Evolutionary conservation across 2,329 filamentous ascomycete genomes (phyloP).

Genomic region (Claviceps sp.): DNA sequence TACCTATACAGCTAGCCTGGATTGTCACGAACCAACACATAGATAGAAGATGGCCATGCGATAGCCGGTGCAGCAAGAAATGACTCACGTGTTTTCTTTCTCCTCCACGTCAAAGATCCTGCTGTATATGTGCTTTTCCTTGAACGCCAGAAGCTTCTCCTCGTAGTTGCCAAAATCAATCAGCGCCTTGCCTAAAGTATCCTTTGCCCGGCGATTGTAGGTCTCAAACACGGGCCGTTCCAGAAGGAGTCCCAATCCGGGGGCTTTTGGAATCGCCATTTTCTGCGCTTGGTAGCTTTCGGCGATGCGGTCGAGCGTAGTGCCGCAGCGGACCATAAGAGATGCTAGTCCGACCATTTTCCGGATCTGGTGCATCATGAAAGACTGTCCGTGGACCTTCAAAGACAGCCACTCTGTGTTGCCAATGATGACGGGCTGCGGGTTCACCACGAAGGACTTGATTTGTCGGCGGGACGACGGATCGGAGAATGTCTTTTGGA

Average conservation of each 20-base stretch:
- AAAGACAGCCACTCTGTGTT: slow-evolving; percentile 91
- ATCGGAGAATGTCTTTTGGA: slow-evolving; percentile 72
- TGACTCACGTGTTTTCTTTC: slow-evolving; percentile 66
- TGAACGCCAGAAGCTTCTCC: slow-evolving; percentile 73
- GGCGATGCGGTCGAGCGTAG: slow-evolving; percentile 54
- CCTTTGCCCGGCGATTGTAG: slow-evolving; percentile 65
- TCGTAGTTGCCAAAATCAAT: slow-evolving; percentile 73
- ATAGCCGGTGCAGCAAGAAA: neutral
- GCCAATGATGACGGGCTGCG: slow-evolving; percentile 66
- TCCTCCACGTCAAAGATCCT: slow-evolving; percentile 86
- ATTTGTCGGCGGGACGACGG: slow-evolving; percentile 81
- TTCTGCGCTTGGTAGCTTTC: slow-evolving; percentile 60
- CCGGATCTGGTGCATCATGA: slow-evolving; percentile 99
- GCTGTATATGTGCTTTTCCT: slow-evolving; percentile 82
- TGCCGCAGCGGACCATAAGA: slow-evolving; percentile 71
- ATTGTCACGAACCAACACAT: neutral
- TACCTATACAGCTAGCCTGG: neutral
- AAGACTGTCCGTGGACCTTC: slow-evolving; percentile 93
- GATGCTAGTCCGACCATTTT: slow-evolving; percentile 96
- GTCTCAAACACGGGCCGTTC: slow-evolving; percentile 84
- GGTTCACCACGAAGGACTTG: slow-evolving; percentile 75
- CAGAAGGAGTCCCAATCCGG: slow-evolving; percentile 72
- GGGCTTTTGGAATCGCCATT: slow-evolving; percentile 87
- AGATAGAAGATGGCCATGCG: neutral
- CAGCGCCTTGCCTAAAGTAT: slow-evolving; percentile 47